A percentile compares a stretch with the other conserved stretches of the same genome.
These are phyloP conservation scores for Kwoniella dejecticola DNA, from an alignment of 768 basidiomycete genomes.

Conservation along the genomic window DNA sequence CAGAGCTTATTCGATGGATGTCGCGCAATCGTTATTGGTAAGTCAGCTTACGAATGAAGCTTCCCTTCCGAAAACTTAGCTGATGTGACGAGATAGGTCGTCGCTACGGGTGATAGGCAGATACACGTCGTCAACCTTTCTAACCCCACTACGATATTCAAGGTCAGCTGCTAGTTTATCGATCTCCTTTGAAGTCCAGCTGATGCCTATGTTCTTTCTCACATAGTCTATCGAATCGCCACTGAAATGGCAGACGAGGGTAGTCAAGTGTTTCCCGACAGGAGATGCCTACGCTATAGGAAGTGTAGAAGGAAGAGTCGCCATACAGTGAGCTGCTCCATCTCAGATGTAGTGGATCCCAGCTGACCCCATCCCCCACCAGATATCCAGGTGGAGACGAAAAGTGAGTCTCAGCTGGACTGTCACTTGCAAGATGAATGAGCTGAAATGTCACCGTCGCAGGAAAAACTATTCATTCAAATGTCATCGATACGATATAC, in stretches of 20 bases:
- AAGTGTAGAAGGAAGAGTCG: conserved; percentile 70
- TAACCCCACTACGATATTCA: conserved; percentile 76
- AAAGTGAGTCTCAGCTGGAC: conserved; percentile 12
- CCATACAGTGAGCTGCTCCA: conserved; percentile 77
- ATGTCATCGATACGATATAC: conserved; percentile 54
- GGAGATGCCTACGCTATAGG: conserved; percentile 57
- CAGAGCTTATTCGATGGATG: conserved; percentile 84
- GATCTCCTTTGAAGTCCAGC: background rate
- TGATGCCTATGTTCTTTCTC: conserved; percentile 1
- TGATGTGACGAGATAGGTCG: conserved; percentile 59
- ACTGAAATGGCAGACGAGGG: conserved; percentile 63
- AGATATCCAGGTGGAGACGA: conserved; percentile 39
- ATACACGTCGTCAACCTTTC: conserved; percentile 85
- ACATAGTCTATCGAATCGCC: conserved; percentile 82
- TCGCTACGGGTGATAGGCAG: conserved; percentile 89
- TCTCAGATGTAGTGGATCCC: background rate
- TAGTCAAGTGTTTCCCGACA: conserved; percentile 56
- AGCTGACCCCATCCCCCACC: background rate
- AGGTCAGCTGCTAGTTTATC: conserved; percentile 59
- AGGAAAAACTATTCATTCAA: conserved; percentile 88
- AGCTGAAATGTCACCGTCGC: conserved; percentile 7
- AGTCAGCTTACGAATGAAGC: background rate
- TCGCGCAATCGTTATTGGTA: conserved; percentile 72
- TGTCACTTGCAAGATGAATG: background rate
- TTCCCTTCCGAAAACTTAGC: too few relatives aligned